A percentile compares a stretch with the other conserved stretches of the same genome.
Evolutionary conservation across 2,329 filamentous ascomycete species (phyloP).

Genomic region (Neonectria coccinea): DNA sequence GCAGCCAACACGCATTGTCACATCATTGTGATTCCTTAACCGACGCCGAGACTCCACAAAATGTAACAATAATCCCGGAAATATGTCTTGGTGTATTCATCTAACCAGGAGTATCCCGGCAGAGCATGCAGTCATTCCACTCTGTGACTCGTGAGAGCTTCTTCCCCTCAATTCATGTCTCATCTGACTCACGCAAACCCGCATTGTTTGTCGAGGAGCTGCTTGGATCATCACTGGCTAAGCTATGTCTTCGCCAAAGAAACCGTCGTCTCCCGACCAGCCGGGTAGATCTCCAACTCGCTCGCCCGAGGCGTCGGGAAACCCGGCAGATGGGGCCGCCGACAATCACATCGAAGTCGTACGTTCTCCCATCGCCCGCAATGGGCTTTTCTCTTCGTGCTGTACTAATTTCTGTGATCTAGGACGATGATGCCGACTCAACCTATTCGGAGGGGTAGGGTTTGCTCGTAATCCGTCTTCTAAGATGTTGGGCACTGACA

Average conservation of each 20-base stretch:
- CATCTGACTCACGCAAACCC: neutral
- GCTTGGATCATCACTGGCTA: neutral
- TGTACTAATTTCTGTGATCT: conserved; percentile 7
- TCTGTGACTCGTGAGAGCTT: neutral
- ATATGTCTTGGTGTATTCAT: neutral
- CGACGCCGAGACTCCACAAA: neutral
- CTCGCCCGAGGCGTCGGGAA: neutral
- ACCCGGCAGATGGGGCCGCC: neutral
- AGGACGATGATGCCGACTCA: conserved; percentile 28
- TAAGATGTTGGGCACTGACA: conserved; percentile 4
- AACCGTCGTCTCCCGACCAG: neutral
- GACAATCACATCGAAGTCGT: conserved; percentile 21
- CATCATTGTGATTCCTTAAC: neutral
- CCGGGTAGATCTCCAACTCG: neutral
- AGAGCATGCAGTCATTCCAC: neutral
- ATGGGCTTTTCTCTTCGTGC: neutral
- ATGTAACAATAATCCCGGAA: neutral
- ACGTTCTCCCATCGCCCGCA: conserved; percentile 2
- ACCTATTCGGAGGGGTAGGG: conserved; percentile 21
- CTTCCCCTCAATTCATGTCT: neutral
- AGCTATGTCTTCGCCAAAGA: neutral
- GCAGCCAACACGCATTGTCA: neutral
- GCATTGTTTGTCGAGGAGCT: neutral
- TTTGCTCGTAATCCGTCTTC: neutral
- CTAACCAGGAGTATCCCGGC: neutral